Evolutionary conservation across 345 rosid species (phyloP), one percentile per base, ranked within the genome.

Genomic region (Aquilaria malaccensis): DNA sequence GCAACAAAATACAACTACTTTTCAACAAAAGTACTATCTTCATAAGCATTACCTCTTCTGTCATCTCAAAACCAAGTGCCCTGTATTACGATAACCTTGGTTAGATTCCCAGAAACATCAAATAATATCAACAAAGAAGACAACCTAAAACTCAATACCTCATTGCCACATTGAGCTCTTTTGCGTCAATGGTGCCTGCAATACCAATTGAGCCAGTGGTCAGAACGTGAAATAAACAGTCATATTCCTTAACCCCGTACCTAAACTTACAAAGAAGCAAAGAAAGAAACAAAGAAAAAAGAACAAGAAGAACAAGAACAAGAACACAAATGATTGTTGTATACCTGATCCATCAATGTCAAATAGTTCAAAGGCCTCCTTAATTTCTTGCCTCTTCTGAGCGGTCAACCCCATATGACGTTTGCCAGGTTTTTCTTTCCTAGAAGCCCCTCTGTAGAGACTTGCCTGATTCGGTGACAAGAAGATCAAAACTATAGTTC

Each of bases 61-160:
- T 95, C 93, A 88, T 88, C 79, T 95, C 97, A 2, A 94, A 94
- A 55, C 97, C 99, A 56, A 94, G 97, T 43, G 96, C 96, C 96
- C 97, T 90, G 85, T 51, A 57, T 67, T 33, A 46, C 61, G n/a
- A 69, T 12, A 62, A 59, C 13, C 31, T 66, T 29, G 63, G 67
- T 67, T 52, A 31, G 47, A 51, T 12, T 45, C 30, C 32, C 6
- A 31, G 61, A 45, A 70, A 54, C 52, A 11, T 11, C n/a, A 63
- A 60, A 53, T 11, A 33, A 10, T 3, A 9, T 56, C 43, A 33
- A 13, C 31, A 58, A n/a, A 45, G 0, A 30, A 46, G 32, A 56
- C 45, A 47, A 37, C 9, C 13, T 10, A 10, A 49, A 13, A 67
- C 32, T 48, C 70, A 22, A 62, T 60, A 90, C 97, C 97, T 95